Base-by-base conservation (phyloP, 2,329 filamentous ascomycete species). In the Fusarium fracticaudum region DNA sequence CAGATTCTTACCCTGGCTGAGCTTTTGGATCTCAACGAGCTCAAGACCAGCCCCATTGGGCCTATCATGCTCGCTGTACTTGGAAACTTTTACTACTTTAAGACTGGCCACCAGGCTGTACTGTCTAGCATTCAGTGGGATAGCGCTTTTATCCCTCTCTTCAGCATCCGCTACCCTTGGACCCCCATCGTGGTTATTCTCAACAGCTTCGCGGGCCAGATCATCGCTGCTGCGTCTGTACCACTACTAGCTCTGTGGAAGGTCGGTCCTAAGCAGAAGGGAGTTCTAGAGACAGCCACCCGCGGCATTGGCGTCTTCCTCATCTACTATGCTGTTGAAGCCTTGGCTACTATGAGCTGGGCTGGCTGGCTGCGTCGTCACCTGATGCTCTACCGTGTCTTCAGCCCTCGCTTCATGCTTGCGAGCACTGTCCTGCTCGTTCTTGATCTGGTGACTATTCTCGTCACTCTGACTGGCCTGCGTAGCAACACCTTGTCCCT, bases 371-470 rank as follows among this genome's bases (percentile, higher is more conserved):
- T 99, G 78, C 88, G 96, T 61, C 88, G 96, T 59, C 96, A 99
- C 85, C 87, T 99, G 72, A 99, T 99, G 96, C 88, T 99, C 37
- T 99, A 96, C 84, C 89, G 96, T 47, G 94, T 99, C 48, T 99
- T 99, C 80, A 92, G 89, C 83, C 96, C 96, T 53, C 86, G 96
- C 35, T 99, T 96, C 84, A 94, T 99, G 92, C 89, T 94, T 80
- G 94, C 92, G 0, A 92, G 91, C 0, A 84, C 89, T 8, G 88
- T 93, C 57, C 81, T 98, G 67, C 79, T 96, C 22, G 87, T 95
- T 33, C 91, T 97, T 15, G 96, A 98, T 79, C 73, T 97, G 8
- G 87, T 96, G 5, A 88, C 89, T 2, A 87, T 96, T 13, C 72
- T 91, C 20, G 87, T 98, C 22, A 90, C 91, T n/a, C 81, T 98